These are phyloP conservation scores for Picochlorum sp. DNA, from an alignment of 139 green algal genomes.

Conservation along the genomic window DNA sequence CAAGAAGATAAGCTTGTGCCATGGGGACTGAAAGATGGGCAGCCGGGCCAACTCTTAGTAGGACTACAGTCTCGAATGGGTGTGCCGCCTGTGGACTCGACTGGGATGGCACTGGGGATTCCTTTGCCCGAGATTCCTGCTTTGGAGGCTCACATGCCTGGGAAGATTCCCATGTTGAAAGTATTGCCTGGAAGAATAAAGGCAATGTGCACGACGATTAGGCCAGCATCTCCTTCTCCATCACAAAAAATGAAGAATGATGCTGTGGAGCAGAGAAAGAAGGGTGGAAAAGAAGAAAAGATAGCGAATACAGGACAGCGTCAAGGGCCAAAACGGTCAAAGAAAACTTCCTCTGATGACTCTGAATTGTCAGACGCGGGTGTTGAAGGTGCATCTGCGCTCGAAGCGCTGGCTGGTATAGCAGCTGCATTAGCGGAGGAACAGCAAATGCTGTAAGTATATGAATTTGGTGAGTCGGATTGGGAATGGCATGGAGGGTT, in stretches of 20 bases:
- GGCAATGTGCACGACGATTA: background rate
- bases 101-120: constrained; percentile 1
- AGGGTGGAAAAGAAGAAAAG: background rate
- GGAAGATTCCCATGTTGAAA: background rate
- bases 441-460: background rate
- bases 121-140: background rate
- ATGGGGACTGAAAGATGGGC: background rate
- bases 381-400: background rate
- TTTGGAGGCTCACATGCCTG: background rate
- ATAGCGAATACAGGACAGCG: background rate
- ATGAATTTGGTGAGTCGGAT: too few species aligned
- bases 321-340: background rate
- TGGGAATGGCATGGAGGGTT: background rate
- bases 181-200: constrained; percentile 4
- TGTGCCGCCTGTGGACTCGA: background rate
- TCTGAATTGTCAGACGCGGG: background rate
- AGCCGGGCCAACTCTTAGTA: background rate
- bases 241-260: background rate
- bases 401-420: constrained; percentile 3
- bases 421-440: constrained; percentile 2
- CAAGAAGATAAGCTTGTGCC: background rate
- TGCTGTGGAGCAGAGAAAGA: background rate
- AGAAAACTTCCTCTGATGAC: background rate
- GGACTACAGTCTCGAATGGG: background rate
- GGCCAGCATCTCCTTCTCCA: background rate